phyloP scores from a whole-genome alignment of 2,329 filamentous ascomycete species.

The Colletotrichum higginsianum region DNA sequence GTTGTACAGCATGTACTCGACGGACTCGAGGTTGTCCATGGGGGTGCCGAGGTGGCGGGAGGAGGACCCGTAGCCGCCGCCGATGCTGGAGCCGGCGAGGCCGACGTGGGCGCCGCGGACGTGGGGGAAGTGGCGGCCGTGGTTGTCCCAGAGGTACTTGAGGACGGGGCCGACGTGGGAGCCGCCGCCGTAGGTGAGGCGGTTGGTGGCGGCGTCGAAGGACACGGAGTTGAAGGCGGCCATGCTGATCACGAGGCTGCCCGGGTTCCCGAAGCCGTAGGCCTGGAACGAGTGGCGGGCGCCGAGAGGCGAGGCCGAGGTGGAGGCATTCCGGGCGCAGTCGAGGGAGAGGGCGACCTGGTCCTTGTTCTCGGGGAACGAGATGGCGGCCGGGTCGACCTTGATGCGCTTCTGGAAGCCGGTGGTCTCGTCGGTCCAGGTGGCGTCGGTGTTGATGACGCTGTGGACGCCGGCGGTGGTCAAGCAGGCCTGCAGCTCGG shows the following conservation, averaged over 20 bases:
- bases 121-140: constrained; percentile 42
- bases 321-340: constrained; percentile 40
- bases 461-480: constrained; percentile 38
- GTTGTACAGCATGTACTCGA: constrained; percentile 44
- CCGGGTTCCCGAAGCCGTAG: constrained; percentile 40
- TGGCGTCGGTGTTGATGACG: constrained; percentile 39
- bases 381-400: constrained; percentile 40
- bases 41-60: constrained; percentile 41
- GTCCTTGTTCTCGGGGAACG: constrained; percentile 41
- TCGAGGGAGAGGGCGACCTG: constrained; percentile 39
- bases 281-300: constrained; percentile 42
- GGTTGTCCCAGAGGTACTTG: constrained; percentile 41
- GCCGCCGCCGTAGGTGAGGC: constrained; percentile 40
- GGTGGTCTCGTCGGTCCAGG: constrained; percentile 35
- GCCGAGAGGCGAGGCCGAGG: constrained; percentile 38
- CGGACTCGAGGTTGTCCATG: constrained; percentile 40
- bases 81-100: constrained; percentile 40
- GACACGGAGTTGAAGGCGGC: constrained; percentile 39
- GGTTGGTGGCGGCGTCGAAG: constrained; percentile 32
- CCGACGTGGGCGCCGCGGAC: constrained; percentile 42
- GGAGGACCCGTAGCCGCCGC: constrained; percentile 37
- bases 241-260: constrained; percentile 42
- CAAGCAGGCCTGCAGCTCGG: constrained; percentile 39
- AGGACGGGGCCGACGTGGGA: constrained; percentile 39
- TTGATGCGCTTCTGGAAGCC: constrained; percentile 42